Percentiles rank a stretch among this genome's conserved stretches.
Conservation (phyloP, 164 flowering plant species). For the Aristolochia contorta region DNA sequence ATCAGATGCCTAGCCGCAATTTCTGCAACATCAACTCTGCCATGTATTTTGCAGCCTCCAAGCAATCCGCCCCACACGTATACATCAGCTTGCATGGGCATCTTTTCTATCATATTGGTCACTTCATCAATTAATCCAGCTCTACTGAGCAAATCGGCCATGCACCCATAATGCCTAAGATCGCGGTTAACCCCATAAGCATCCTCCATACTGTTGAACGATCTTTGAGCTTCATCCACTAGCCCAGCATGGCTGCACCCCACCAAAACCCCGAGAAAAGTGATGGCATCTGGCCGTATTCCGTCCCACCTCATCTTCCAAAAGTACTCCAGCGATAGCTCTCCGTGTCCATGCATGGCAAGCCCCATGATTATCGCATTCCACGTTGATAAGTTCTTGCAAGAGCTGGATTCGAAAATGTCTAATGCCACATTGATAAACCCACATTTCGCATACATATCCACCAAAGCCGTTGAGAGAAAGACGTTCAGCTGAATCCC, state of each 20-base stretch:
- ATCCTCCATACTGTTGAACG: conserved; percentile 53
- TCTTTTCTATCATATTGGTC: conserved; percentile 40
- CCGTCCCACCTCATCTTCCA: conserved; percentile 35
- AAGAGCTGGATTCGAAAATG: conserved; percentile 34
- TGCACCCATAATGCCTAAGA: conserved; percentile 75
- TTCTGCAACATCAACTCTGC: conserved; percentile 60
- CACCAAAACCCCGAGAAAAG: conserved; percentile 50
- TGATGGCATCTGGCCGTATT: conserved; percentile 56
- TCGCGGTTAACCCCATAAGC: conserved; percentile 43
- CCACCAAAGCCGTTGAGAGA: conserved; percentile 59
- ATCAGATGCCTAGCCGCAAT: conserved; percentile 47
- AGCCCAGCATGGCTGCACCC: conserved; percentile 80
- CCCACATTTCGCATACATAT: conserved; percentile 81
- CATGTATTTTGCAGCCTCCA: conserved; percentile 69
- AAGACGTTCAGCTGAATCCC: conserved; percentile 26
- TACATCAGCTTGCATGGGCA: conserved; percentile 63
- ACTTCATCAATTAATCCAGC: conserved; percentile 66
- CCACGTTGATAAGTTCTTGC: conserved; percentile 59
- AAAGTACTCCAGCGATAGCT: conserved; percentile 33
- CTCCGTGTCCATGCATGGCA: conserved; percentile 58
- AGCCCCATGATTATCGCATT: conserved; percentile 73
- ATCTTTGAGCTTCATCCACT: conserved; percentile 32
- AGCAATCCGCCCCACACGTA: conserved; percentile 80
- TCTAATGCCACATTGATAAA: conserved; percentile 39
- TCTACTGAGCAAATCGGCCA: conserved; percentile 75